phyloP scores from a whole-genome alignment of 225 moss, liverwort and hornwort species.

The Asterella californica region DNA sequence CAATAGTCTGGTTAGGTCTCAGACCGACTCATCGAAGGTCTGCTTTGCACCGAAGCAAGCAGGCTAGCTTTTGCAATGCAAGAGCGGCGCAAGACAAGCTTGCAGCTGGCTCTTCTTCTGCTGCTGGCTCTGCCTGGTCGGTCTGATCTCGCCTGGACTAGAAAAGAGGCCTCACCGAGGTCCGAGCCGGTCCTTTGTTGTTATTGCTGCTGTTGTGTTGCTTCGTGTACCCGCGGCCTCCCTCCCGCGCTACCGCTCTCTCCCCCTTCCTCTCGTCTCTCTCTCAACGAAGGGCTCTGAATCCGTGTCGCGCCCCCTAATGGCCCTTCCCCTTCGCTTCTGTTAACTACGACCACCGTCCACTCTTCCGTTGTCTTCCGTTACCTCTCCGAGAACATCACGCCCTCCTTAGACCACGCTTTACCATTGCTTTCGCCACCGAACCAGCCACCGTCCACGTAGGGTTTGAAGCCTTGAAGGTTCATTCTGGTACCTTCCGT shows the following conservation, averaged over 20 bases:
- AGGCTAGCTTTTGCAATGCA: not conserved
- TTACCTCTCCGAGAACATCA: not conserved
- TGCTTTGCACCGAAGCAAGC: not conserved
- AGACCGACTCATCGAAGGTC: not conserved
- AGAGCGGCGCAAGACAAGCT: constrained; percentile 6
- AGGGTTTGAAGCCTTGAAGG: no score
- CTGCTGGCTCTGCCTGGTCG: not conserved
- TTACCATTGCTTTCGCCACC: no score
- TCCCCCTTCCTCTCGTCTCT: not conserved
- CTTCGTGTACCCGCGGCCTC: not conserved
- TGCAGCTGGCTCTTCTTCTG: not conserved
- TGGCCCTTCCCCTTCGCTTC: not conserved
- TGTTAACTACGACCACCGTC: not conserved
- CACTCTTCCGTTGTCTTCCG: not conserved
- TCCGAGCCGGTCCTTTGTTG: not conserved
- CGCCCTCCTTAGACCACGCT: no score
- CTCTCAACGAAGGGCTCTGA: not conserved
- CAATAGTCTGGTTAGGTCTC: not conserved
- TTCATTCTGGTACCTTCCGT: no score
- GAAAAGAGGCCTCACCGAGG: not conserved
- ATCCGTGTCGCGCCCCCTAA: constrained; percentile 1
- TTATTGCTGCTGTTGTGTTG: not conserved
- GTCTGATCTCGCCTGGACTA: constrained; percentile 3
- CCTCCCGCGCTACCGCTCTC: not conserved
- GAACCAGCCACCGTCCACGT: no score